Base-by-base conservation (phyloP, 2,329 filamentous ascomycete species). In the Zasmidium cellare region DNA sequence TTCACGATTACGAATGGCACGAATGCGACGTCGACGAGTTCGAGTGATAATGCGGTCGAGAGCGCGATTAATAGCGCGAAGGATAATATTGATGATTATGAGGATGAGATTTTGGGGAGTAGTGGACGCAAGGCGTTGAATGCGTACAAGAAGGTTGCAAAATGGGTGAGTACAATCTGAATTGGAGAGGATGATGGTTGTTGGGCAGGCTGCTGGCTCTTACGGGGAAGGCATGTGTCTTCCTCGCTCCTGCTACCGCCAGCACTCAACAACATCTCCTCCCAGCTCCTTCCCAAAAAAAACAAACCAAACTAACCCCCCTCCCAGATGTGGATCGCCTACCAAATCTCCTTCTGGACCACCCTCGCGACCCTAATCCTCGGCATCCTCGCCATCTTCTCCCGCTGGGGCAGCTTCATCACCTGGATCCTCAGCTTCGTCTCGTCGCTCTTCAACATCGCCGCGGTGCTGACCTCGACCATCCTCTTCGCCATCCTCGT, bases 341-440 rank as follows among this genome's bases (percentile, higher is more conserved):
- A 92, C 74, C 81, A 91, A 66, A 81, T 91, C 62, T 87, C 90
- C 51, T 82, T 92, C 67, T 75, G 87, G 61, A 80, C 86, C 18
- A 89, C 93, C 6, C 83, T 80, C 45, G 75, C 87, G 23, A 89
- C 92, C 74, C 81, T 97, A 58, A 61, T 94, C 46, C 77, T 96
- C 48, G 92, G 92, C 61, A 79, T 96, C 71, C 87, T 93, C 62
- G 88, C 92, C 62, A 88, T 90, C 75, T 96, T 88, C 83, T 91
- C 87, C 60, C 86, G 91, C 64, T 87, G 85, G 77, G 86, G 93
- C 52, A 92, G 89, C 53, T 90, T 94, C 74, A 76, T 91, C 58
- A 96, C 91, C 46, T 96, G 88, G 74, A 77, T 97, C 60, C 77
- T 94, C 60, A 86, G 89, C 20, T 78, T 82, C 47, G 77, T 80